Evolutionary conservation across 768 basidiomycete genomes (phyloP).

Genomic region (Rossbeevera mucosa): DNA sequence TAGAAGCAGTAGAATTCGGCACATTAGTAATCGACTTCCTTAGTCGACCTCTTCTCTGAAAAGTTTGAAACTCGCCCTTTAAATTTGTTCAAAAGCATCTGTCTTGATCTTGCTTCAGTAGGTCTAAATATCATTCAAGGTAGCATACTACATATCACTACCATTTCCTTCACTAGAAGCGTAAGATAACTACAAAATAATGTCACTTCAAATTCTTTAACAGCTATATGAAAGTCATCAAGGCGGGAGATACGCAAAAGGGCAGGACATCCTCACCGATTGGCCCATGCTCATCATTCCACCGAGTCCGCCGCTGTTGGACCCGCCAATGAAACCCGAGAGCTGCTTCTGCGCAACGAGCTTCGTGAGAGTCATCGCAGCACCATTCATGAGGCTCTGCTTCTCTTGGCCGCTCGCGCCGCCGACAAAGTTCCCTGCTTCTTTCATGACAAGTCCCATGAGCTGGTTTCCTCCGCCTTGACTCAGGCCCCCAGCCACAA

Average conservation of each 20-base stretch:
- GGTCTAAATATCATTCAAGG: too few relatives aligned
- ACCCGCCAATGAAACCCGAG: slow-evolving; percentile 44
- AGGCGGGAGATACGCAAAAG: neutral
- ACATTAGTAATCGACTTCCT: too few relatives aligned
- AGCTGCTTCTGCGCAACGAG: slow-evolving; percentile 64
- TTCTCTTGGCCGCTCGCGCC: slow-evolving; percentile 57
- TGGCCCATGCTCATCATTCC: slow-evolving; percentile 44
- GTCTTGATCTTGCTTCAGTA: too few relatives aligned
- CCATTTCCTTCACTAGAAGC: neutral
- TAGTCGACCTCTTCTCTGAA: too few relatives aligned
- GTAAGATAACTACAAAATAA: neutral
- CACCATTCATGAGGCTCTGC: slow-evolving; percentile 82
- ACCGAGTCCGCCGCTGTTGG: slow-evolving; percentile 66
- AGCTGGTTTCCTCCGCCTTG: slow-evolving; percentile 54
- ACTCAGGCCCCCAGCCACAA: slow-evolving; percentile 34
- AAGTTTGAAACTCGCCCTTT: too few relatives aligned
- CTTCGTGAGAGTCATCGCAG: slow-evolving; percentile 84
- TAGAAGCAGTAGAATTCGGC: too few relatives aligned
- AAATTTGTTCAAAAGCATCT: too few relatives aligned
- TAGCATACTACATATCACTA: too few relatives aligned
- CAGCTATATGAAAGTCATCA: slow-evolving; percentile 4
- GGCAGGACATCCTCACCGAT: slow-evolving; percentile 37
- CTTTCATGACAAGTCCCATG: slow-evolving; percentile 83
- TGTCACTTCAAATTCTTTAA: slow-evolving; percentile 17
- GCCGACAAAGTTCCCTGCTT: slow-evolving; percentile 71